phyloP scores from a whole-genome alignment of 192 early-diverging fungal genomes.

The Podila horticola region DNA sequence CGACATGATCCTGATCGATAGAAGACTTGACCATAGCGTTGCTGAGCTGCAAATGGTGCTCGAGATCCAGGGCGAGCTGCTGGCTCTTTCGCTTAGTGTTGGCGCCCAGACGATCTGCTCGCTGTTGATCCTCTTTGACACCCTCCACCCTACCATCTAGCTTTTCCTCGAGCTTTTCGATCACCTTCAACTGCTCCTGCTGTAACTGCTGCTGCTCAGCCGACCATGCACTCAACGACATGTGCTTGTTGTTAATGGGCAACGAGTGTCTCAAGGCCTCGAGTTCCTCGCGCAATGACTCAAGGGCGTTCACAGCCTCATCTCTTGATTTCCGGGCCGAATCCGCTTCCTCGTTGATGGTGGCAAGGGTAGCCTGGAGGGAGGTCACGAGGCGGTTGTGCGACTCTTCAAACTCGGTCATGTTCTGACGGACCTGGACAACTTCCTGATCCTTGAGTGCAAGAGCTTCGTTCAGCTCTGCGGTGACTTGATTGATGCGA shows the following conservation, averaged over 20 bases:
- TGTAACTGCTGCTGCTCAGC: conserved; percentile 43
- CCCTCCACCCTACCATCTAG: conserved; percentile 42
- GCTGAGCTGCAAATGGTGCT: conserved; percentile 49
- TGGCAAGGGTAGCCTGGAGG: conserved; percentile 41
- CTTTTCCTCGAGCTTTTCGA: conserved; percentile 39
- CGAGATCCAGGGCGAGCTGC: conserved; percentile 40
- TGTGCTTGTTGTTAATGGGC: conserved; percentile 46
- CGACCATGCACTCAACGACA: conserved; percentile 47
- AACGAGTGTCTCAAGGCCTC: conserved; percentile 45
- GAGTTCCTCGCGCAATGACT: conserved; percentile 38
- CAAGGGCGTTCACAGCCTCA: conserved; percentile 36
- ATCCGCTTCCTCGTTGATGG: conserved; percentile 46
- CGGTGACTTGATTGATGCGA: conserved; percentile 46
- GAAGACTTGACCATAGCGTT: conserved; percentile 22
- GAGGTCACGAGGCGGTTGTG: conserved; percentile 46
- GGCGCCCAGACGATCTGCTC: conserved; percentile 35
- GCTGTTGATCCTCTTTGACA: conserved; percentile 44
- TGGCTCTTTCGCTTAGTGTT: conserved; percentile 48
- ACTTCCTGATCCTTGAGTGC: conserved; percentile 51
- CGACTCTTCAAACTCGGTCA: conserved; percentile 51
- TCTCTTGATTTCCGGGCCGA: conserved; percentile 49
- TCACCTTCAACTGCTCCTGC: conserved; percentile 45
- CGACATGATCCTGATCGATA: background rate
- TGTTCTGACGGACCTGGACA: conserved; percentile 46
- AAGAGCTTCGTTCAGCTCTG: conserved; percentile 46